Evolutionary conservation across 2,329 filamentous ascomycete genomes (phyloP).

Genomic region (Balansia obtecta): DNA sequence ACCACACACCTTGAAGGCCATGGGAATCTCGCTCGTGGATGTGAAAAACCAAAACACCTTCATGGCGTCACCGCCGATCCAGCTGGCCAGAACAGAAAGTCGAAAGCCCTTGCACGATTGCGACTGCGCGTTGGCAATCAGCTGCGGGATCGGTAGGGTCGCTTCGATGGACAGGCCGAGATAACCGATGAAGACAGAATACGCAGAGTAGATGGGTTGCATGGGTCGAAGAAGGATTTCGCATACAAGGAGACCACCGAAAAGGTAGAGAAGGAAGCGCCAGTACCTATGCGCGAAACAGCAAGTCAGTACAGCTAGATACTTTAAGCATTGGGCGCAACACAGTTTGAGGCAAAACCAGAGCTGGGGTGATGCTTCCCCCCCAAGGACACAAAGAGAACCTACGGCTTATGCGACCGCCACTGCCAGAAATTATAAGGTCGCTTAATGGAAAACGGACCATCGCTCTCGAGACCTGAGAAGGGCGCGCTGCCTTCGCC

Average conservation of each 20-base stretch:
- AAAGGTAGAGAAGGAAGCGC: slow-evolving; percentile 61
- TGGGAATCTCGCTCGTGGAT: slow-evolving; percentile 54
- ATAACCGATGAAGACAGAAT: slow-evolving; percentile 58
- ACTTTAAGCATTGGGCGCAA: not conserved
- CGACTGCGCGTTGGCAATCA: slow-evolving; percentile 55
- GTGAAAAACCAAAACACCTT: slow-evolving; percentile 84
- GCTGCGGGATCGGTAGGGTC: slow-evolving; percentile 69
- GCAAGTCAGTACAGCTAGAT: not conserved
- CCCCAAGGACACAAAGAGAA: slow-evolving; percentile 8
- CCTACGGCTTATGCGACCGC: slow-evolving; percentile 55
- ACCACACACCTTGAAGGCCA: slow-evolving; percentile 72
- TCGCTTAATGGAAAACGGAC: slow-evolving; percentile 29
- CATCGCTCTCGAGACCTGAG: slow-evolving; percentile 32
- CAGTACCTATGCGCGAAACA: slow-evolving; percentile 45
- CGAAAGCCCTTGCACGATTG: slow-evolving; percentile 68
- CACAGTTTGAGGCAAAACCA: not conserved
- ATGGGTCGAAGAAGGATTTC: slow-evolving; percentile 55
- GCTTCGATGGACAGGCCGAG: slow-evolving; percentile 70
- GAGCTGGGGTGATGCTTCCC: not conserved
- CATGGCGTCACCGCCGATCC: slow-evolving; percentile 70
- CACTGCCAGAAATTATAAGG: slow-evolving; percentile 79
- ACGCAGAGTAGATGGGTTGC: slow-evolving; percentile 45
- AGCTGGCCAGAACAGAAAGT: slow-evolving; percentile 61
- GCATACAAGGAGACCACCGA: slow-evolving; percentile 44
- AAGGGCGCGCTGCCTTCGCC: slow-evolving; percentile 53